phyloP scores from a whole-genome alignment of 805 yeast genomes.

The Groenewaldozyma salmanticensis region DNA sequence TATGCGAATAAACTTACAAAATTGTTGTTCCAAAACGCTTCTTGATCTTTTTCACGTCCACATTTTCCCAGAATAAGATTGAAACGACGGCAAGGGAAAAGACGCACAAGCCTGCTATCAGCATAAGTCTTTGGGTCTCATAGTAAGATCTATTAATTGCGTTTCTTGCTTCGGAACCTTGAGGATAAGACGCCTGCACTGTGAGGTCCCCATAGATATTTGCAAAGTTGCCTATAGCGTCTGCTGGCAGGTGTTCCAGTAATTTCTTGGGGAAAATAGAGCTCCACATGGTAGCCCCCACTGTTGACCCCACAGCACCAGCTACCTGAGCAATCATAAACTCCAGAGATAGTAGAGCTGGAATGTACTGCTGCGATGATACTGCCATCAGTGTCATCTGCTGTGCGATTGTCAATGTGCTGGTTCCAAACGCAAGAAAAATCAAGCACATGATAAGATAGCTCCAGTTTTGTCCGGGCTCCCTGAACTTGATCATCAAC shows the following conservation, averaged over 20 bases:
- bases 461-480: slow-evolving; percentile 34
- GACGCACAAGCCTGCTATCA: slow-evolving; percentile 1
- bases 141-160: slow-evolving; percentile 15
- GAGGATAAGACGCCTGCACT: slow-evolving; percentile 8
- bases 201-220: slow-evolving; percentile 11
- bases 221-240: slow-evolving; percentile 20
- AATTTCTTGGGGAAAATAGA: slow-evolving; percentile 23
- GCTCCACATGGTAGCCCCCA: slow-evolving; percentile 57
- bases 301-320: slow-evolving; percentile 44
- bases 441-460: slow-evolving; percentile 52
- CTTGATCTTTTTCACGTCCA: slow-evolving; percentile 30
- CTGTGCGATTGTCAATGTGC: slow-evolving; percentile 46
- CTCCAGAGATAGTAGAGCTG: slow-evolving; percentile 41
- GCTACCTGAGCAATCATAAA: slow-evolving; percentile 46
- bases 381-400: slow-evolving; percentile 45
- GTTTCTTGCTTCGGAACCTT: slow-evolving; percentile 8
- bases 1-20: slow-evolving; percentile 24
- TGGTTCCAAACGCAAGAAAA: slow-evolving; percentile 53
- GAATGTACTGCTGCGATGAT: slow-evolving; percentile 47
- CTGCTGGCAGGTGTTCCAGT: slow-evolving; percentile 4
- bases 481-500: slow-evolving; percentile 40
- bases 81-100: slow-evolving; percentile 4
- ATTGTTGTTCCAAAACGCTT: slow-evolving; percentile 20
- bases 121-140: slow-evolving; percentile 10
- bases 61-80: slow-evolving; percentile 6